These are phyloP conservation scores for Aspergillus fischeri DNA, from an alignment of 2,329 filamentous ascomycete species.

Conservation along the genomic window DNA sequence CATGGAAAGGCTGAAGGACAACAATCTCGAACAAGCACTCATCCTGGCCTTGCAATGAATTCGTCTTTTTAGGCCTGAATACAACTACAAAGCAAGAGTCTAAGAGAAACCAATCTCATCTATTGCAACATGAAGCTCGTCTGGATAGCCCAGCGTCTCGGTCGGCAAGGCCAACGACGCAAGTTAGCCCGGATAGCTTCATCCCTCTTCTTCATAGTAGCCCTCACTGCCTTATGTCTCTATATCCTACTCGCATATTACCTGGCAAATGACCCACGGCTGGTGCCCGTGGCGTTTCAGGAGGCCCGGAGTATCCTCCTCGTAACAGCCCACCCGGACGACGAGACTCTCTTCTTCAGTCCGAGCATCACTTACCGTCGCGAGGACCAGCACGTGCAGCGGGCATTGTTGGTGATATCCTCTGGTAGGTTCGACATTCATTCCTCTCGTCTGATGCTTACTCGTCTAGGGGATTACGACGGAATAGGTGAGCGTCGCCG, in stretches of 20 bases:
- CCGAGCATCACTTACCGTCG: slow-evolving; percentile 20
- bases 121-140: background rate
- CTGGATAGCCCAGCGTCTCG: background rate
- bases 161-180: background rate
- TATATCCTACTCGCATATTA: slow-evolving; percentile 36
- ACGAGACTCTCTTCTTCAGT: slow-evolving; percentile 26
- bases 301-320: slow-evolving; percentile 34
- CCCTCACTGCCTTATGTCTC: slow-evolving; percentile 27
- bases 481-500: slow-evolving; percentile 18
- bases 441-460: too few species aligned
- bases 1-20: too few species aligned
- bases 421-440: background rate
- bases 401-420: slow-evolving; percentile 20
- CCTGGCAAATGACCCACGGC: slow-evolving; percentile 33
- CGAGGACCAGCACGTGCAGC: slow-evolving; percentile 13
- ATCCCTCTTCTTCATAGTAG: background rate
- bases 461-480: slow-evolving; percentile 16
- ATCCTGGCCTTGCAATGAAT: too few species aligned
- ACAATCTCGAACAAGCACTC: too few species aligned
- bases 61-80: too few species aligned
- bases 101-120: too few species aligned
- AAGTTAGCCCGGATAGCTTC: background rate
- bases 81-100: too few species aligned
- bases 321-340: slow-evolving; percentile 34
- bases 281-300: slow-evolving; percentile 34